Conservation (phyloP, 2,329 filamentous ascomycete genomes). For the Huntiella omanensis region DNA sequence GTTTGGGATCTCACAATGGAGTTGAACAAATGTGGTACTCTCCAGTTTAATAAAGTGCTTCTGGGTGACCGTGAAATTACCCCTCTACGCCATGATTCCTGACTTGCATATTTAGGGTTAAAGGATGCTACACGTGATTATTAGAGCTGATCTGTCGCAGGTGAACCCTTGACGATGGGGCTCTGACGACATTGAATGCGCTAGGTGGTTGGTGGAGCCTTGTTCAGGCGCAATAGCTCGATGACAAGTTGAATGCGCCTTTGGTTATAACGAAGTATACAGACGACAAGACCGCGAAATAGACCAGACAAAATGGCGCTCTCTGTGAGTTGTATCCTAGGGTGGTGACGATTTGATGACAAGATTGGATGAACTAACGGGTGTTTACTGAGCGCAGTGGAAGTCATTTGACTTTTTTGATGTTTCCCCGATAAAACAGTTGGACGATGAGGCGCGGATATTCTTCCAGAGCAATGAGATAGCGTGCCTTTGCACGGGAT, state of each 20-base stretch:
- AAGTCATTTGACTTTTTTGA: conserved; percentile 99
- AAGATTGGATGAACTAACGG: not conserved
- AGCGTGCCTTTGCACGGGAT: conserved; percentile 67
- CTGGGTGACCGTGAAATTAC: too few species aligned
- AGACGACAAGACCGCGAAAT: not conserved
- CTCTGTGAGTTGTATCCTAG: conserved; percentile 3
- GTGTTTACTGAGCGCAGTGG: conserved; percentile 44
- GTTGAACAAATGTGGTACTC: too few species aligned
- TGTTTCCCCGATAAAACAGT: conserved; percentile 63
- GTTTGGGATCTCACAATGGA: too few species aligned
- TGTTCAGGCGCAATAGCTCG: not conserved
- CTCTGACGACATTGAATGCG: conserved; percentile 3
- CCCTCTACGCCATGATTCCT: too few species aligned
- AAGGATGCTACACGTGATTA: too few species aligned
- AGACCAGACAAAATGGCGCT: conserved; percentile 7
- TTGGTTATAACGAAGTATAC: not conserved
- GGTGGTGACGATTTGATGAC: not conserved
- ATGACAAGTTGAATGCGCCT: not conserved
- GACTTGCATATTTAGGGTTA: too few species aligned
- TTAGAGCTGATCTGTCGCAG: too few species aligned
- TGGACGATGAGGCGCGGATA: conserved; percentile 58
- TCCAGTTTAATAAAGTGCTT: too few species aligned
- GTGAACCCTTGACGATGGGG: not conserved
- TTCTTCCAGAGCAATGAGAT: conserved; percentile 71
- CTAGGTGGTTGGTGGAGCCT: not conserved